Evolutionary conservation across 2,329 filamentous ascomycete species (phyloP).

Genomic region (Sporothrix protearum): DNA sequence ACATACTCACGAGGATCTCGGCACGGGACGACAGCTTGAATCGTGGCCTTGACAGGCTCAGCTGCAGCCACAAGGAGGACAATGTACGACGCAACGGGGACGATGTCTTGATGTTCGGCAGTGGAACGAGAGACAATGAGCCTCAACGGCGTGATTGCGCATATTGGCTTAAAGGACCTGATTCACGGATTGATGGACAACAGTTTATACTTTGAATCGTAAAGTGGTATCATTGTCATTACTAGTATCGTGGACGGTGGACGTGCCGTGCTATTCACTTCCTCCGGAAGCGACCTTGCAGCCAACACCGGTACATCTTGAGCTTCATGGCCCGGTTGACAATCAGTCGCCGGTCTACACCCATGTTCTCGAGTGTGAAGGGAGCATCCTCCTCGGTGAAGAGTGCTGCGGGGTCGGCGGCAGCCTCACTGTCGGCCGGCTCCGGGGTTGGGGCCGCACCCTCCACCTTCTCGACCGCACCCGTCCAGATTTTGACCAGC

Average conservation of each 20-base stretch:
- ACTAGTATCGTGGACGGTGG: neutral
- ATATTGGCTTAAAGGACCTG: neutral
- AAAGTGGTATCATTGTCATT: slow-evolving; percentile 21
- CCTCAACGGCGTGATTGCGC: no score
- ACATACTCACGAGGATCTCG: neutral
- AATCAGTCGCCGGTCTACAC: slow-evolving; percentile 80
- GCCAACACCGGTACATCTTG: slow-evolving; percentile 99
- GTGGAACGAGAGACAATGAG: neutral
- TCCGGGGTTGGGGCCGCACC: neutral
- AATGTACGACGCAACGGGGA: neutral
- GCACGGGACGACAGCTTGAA: neutral
- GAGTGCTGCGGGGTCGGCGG: neutral
- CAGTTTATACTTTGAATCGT: neutral
- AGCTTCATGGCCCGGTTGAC: slow-evolving; percentile 86
- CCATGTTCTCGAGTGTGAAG: slow-evolving; percentile 75
- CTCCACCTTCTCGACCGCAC: slow-evolving; percentile 27
- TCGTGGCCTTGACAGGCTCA: neutral
- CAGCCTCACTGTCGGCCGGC: slow-evolving; percentile 26
- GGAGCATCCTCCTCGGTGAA: slow-evolving; percentile 30
- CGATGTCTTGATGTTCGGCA: neutral
- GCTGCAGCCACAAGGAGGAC: neutral
- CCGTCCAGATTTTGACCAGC: slow-evolving; percentile 73
- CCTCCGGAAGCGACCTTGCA: slow-evolving; percentile 79
- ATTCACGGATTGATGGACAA: neutral
- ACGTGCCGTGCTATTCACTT: slow-evolving; percentile 38